These are phyloP conservation scores for Pseudocercospora fijiensis DNA, from an alignment of 2,329 filamentous ascomycete species.

Conservation along the genomic window DNA sequence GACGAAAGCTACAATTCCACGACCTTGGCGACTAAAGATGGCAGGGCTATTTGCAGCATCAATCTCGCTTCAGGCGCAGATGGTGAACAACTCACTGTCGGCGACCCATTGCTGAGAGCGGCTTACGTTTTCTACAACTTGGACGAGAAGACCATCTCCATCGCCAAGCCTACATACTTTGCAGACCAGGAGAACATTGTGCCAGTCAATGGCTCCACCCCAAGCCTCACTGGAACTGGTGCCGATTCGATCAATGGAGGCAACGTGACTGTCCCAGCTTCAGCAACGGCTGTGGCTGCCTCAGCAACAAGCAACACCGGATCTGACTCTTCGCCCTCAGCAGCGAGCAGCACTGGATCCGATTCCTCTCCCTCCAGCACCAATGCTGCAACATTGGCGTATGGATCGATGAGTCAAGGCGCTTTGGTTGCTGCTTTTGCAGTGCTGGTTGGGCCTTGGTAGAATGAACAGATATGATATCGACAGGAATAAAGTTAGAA, in stretches of 20 bases:
- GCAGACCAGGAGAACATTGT: constrained; percentile 4
- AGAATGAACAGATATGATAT: background rate
- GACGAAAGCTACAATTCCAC: background rate
- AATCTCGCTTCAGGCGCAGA: background rate
- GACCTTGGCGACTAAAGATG: background rate
- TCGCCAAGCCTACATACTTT: constrained; percentile 1
- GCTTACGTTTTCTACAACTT: background rate
- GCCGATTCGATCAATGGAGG: background rate
- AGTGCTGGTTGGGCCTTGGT: background rate
- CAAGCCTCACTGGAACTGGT: background rate
- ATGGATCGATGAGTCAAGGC: background rate
- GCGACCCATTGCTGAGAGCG: background rate
- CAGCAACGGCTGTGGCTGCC: background rate
- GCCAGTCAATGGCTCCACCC: background rate
- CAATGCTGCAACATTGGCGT: background rate
- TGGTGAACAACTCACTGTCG: background rate
- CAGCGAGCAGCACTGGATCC: background rate
- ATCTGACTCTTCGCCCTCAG: background rate
- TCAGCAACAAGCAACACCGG: background rate
- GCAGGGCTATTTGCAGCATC: background rate
- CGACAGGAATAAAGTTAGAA: background rate
- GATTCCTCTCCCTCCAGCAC: background rate
- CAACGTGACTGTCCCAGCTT: background rate
- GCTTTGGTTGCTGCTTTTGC: background rate
- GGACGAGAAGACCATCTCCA: background rate